A percentile compares a stretch with the other conserved stretches of the same genome.
phyloP scores from a whole-genome alignment of 2,329 filamentous ascomycete genomes.

The Botrytis porri region DNA sequence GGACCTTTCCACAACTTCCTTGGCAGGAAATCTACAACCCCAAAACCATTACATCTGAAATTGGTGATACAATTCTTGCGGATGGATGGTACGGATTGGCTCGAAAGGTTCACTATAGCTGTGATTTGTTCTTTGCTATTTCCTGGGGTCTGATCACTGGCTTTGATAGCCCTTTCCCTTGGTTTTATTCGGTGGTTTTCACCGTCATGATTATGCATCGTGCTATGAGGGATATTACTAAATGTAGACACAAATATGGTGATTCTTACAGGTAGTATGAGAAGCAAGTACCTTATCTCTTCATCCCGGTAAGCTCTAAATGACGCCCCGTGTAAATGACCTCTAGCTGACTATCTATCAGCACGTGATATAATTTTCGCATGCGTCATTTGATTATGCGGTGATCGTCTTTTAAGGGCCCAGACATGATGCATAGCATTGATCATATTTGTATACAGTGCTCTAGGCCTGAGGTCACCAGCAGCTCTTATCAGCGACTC shows the following conservation, averaged over 20 bases:
- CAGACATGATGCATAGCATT: neutral
- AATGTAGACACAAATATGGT: slow-evolving; percentile 75
- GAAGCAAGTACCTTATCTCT: slow-evolving; percentile 75
- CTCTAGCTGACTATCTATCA: neutral
- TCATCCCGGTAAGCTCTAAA: slow-evolving; percentile 61
- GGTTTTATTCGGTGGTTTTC: slow-evolving; percentile 87
- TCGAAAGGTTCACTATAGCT: slow-evolving; percentile 78
- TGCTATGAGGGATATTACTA: slow-evolving; percentile 69
- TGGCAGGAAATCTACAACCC: slow-evolving; percentile 83
- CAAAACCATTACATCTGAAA: slow-evolving; percentile 68
- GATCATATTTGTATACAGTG: neutral
- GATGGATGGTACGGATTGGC: slow-evolving; percentile 85
- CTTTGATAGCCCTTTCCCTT: slow-evolving; percentile 77
- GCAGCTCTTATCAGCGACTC: neutral
- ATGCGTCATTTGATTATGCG: neutral
- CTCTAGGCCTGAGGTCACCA: neutral
- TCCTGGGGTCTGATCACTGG: slow-evolving; percentile 78
- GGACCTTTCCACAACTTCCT: slow-evolving; percentile 85
- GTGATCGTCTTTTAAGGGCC: rapidly evolving
- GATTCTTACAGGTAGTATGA: slow-evolving; percentile 80
- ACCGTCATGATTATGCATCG: slow-evolving; percentile 78
- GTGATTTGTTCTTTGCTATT: slow-evolving; percentile 74
- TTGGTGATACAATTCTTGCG: slow-evolving; percentile 73
- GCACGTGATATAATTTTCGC: neutral
- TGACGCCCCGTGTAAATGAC: neutral